Percentiles rank a stretch among this genome's conserved stretches.
Evolutionary conservation across 305 asterid species (phyloP).

Genomic region (Fraxinus greggii): DNA sequence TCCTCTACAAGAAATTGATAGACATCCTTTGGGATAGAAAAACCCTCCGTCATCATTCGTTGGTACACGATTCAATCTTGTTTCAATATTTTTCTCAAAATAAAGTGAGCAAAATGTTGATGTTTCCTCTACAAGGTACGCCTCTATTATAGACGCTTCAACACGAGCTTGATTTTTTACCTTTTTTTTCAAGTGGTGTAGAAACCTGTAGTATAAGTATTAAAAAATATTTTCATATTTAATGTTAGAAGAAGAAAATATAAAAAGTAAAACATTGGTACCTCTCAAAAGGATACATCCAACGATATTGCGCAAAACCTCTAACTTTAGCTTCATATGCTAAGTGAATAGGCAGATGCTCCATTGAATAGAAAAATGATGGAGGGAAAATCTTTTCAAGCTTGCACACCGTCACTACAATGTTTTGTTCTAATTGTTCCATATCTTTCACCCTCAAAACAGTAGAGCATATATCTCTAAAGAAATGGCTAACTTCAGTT

Average conservation of each 20-base stretch:
- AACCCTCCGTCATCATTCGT: neutral
- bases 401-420: too few relatives aligned
- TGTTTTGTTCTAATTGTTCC: too few relatives aligned
- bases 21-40: neutral
- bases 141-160: neutral
- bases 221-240: neutral
- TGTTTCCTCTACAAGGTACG: neutral
- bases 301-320: too few relatives aligned
- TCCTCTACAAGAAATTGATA: neutral
- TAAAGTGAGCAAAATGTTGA: neutral
- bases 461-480: too few relatives aligned
- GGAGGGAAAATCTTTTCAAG: too few relatives aligned
- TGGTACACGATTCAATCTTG: neutral
- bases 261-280: neutral
- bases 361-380: too few relatives aligned
- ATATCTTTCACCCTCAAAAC: too few relatives aligned
- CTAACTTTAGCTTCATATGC: too few relatives aligned
- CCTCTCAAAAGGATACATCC: neutral
- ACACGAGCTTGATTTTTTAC: neutral
- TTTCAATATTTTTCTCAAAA: neutral
- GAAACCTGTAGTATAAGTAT: too few relatives aligned
- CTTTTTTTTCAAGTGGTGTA: neutral
- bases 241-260: neutral
- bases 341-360: too few relatives aligned
- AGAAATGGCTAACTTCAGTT: too few relatives aligned